Evolutionary conservation across 805 yeast species (phyloP), one percentile per base, ranked within the genome.

Genomic region (Scheffersomyces lignosus): DNA sequence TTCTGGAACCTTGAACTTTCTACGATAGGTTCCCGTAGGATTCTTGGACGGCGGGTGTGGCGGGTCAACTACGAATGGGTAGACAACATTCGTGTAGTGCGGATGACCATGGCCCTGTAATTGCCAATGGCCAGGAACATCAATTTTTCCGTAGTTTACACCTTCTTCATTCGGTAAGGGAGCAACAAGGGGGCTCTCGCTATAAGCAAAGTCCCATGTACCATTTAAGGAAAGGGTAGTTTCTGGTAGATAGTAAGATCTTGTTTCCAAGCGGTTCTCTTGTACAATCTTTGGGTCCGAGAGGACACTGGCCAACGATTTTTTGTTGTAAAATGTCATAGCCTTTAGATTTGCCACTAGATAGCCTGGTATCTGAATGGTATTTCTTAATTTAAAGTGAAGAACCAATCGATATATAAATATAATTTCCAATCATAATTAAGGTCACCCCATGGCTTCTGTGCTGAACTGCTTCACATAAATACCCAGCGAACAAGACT

Each of bases 41-140:
- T 20, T 20, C 54, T 48, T 45, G 18, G 56, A 32, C 6, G 66
- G 64, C 6, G 60, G 60, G 36, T 40, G 46, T 14, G 69, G 69
- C 4, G 66, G 66, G 33, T 59, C 53, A 22, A 49, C 54, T 3
- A 62, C 55, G 41, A 63, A 50, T 8, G 66, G 66, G 34, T 42
- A 63, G 13, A 37, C 40, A 23, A 49, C 46, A 38, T 63, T 63
- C n/a, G 68, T 62, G 36, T 63, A 63, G 18, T 52, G 58, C 4
- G 69, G 69, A 5, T 44, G 40, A 5, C 65, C 68, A 33, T 42
- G 56, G 12, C 66, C 66, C 39, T 60, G 60, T 18, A 60, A 38
- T 48, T 63, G 67, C 65, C 67, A 62, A 36, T 59, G 60, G 3
- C 66, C 62, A 1, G 69, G 68, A 15, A 63, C 69, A 2, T 15